Base-by-base conservation (phyloP, 192 early-diverging fungal species). In the Martensiomyces pterosporus region DNA sequence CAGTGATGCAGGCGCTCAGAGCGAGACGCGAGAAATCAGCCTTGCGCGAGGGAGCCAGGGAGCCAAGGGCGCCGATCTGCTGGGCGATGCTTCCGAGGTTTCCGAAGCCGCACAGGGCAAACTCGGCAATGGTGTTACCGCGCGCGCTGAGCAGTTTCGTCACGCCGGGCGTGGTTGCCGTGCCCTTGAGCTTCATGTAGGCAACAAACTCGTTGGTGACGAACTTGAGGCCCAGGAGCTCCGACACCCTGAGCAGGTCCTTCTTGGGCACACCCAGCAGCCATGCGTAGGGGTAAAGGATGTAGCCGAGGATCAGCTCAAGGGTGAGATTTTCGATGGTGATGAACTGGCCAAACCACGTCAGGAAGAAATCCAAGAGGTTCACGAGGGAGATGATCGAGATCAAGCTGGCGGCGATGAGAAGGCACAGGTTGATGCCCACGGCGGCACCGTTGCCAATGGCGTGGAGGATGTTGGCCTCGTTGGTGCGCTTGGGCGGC, bases 151-250 rank as follows among this genome's bases (percentile, higher is more conserved):
- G 68, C 23, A 34, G 33, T 13, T 55, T 51, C 13, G 56, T 47
- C 10, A 38, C 36, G 49, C 60, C 65, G 26, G 14, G 33, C 4
- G 38, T 26, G n/a, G 35, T 17, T 24, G 35, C 59, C 3, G 39
- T 62, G 7, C 64, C 59, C 3, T 45, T 62, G 9, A 76, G 73
- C 12, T 37, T 33, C 50, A 61, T 51, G 67, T 88, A 94, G 4
- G 86, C 92, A n/a, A 84, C 83, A 63, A 94, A 90, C 80, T 94
- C 92, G 73, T 92, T 94, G 40, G 83, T 77, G 60, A 89, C 65
- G 43, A 91, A 80, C 74, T 91, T 90, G 32, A 80, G 80, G 12
- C 85, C 81, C 70, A 85, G 52, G 29, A 91, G 57, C 47, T 80
- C 76, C 35, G 82, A 85, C 13, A 84, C 84, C 22, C 36, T 46